A percentile compares a stretch with the other conserved stretches of the same genome.
These are phyloP conservation scores for Epichloe glyceriae DNA, from an alignment of 2,329 filamentous ascomycete species.

Conservation along the genomic window DNA sequence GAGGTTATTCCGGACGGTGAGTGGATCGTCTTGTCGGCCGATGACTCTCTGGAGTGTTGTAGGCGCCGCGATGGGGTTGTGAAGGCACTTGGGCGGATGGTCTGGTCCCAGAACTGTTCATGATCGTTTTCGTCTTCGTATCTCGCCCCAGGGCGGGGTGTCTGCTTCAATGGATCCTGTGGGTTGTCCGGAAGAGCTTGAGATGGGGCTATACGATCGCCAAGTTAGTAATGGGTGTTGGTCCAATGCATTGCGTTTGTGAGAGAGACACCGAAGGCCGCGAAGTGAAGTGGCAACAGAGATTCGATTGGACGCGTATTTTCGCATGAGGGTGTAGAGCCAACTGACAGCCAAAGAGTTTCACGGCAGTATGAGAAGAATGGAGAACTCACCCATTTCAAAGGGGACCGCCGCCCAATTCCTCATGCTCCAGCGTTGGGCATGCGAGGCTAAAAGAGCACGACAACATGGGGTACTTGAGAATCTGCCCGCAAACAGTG, in stretches of 20 bases:
- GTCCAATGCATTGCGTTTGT: neutral
- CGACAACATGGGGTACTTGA: conserved; percentile 1
- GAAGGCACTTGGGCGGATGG: conserved; percentile 33
- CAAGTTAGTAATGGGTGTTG: conserved; percentile 3
- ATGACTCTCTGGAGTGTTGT: conserved; percentile 45
- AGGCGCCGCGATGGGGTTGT: conserved; percentile 25
- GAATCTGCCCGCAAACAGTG: neutral
- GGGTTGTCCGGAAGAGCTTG: conserved; percentile 45
- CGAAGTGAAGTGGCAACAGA: neutral
- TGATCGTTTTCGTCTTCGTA: conserved; percentile 41
- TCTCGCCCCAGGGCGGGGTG: conserved; percentile 35
- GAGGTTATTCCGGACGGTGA: conserved; percentile 10
- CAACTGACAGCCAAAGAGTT: neutral
- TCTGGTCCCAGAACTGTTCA: conserved; percentile 37
- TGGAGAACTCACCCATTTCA: conserved; percentile 14
- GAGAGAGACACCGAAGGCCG: conserved; percentile 2
- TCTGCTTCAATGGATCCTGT: conserved; percentile 39
- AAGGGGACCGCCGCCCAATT: conserved; percentile 12
- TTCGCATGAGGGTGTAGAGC: neutral
- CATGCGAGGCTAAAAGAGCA: conserved; percentile 9
- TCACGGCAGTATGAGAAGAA: conserved; percentile 1
- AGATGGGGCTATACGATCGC: conserved; percentile 35
- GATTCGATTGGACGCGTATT: neutral
- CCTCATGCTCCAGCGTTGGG: conserved; percentile 9
- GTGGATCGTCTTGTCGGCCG: conserved; percentile 36